Evolutionary conservation across 2,329 filamentous ascomycete genomes (phyloP).

Genomic region (Seiridium cupressi): DNA sequence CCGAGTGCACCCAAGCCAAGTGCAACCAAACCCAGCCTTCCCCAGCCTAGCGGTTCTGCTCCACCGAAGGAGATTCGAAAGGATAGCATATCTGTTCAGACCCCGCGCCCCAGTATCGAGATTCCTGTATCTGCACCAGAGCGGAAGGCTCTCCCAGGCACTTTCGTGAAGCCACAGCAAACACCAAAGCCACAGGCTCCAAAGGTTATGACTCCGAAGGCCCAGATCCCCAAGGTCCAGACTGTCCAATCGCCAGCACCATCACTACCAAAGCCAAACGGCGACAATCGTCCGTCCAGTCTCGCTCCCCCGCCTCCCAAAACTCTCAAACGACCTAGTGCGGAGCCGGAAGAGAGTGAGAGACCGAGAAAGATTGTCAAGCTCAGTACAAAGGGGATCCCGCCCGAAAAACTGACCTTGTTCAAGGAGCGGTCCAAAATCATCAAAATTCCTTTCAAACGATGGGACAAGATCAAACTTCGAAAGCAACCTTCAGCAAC

Average conservation of each 20-base stretch:
- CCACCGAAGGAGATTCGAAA: slow-evolving; percentile 15
- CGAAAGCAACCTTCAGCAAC: slow-evolving; percentile 9
- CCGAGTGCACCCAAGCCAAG: background rate
- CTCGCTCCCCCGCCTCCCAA: slow-evolving; percentile 4
- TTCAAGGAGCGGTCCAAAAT: slow-evolving; percentile 18
- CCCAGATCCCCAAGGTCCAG: background rate
- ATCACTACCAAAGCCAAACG: background rate
- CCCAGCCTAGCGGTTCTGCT: background rate
- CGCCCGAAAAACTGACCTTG: slow-evolving; percentile 10
- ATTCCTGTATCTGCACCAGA: slow-evolving; percentile 15
- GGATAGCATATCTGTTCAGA: slow-evolving; percentile 27
- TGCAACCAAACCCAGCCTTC: background rate
- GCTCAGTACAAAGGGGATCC: slow-evolving; percentile 25
- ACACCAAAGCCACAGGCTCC: background rate
- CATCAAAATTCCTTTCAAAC: slow-evolving; percentile 25
- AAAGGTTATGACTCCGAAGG: background rate
- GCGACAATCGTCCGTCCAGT: background rate
- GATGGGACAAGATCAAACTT: slow-evolving; percentile 22
- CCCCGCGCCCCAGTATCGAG: slow-evolving; percentile 25
- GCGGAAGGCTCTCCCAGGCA: slow-evolving; percentile 11
- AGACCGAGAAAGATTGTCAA: slow-evolving; percentile 30
- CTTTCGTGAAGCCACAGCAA: background rate
- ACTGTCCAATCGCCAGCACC: background rate
- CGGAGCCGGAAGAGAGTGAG: slow-evolving; percentile 21
- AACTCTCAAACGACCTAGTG: slow-evolving; percentile 23